Conservation (phyloP, 176 grass and related monocot species). For the Carex pumila region DNA sequence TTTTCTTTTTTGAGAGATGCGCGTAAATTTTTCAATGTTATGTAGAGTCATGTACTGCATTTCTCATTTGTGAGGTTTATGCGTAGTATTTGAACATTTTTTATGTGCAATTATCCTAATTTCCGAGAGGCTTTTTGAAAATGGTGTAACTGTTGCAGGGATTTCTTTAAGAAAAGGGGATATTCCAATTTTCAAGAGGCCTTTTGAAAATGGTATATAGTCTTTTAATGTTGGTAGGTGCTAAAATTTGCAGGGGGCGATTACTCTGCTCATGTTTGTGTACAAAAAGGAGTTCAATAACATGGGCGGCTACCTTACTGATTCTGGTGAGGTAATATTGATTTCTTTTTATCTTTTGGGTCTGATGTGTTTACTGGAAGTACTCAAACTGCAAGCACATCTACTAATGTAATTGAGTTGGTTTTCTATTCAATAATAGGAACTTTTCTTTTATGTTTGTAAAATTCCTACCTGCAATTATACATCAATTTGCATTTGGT, state of each 20-base stretch:
- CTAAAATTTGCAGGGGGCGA: constrained; percentile 65
- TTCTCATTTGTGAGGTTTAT: neutral
- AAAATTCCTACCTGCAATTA: neutral
- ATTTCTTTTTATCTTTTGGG: constrained; percentile 16
- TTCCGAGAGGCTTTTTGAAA: neutral
- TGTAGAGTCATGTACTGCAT: neutral
- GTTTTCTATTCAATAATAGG: neutral
- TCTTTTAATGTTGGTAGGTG: neutral
- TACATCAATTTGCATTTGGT: neutral
- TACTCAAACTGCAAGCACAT: neutral
- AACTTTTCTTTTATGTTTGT: neutral
- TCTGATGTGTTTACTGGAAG: constrained; percentile 26
- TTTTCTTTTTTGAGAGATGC: neutral
- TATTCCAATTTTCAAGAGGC: neutral
- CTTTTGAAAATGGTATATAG: neutral
- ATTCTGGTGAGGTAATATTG: constrained; percentile 71
- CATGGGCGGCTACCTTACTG: constrained; percentile 95
- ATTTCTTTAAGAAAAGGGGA: too few relatives aligned
- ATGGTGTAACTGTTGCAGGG: neutral
- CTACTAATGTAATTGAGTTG: neutral
- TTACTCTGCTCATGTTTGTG: constrained; percentile 88
- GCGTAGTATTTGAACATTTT: neutral
- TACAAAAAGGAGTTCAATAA: constrained; percentile 73
- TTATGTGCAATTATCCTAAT: neutral
- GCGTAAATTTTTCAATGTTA: neutral